These are phyloP conservation scores for Sinapis alba DNA, from an alignment of 441 rosid genomes.

Conservation along the genomic window DNA sequence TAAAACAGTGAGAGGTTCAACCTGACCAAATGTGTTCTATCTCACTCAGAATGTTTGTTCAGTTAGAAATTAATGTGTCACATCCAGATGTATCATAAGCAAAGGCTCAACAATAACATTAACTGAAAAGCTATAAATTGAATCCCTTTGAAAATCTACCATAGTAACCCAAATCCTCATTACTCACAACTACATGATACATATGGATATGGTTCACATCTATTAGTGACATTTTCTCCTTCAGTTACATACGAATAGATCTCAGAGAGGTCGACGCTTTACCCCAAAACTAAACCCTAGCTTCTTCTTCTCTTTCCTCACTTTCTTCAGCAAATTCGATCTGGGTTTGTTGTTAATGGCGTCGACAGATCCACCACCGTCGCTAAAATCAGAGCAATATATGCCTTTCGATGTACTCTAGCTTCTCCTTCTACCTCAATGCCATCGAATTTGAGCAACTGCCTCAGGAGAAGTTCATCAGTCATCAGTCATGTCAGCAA, in stretches of 20 bases:
- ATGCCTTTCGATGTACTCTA: background rate
- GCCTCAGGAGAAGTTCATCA: background rate
- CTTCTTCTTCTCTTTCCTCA: background rate
- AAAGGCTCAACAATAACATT: background rate
- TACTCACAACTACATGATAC: background rate
- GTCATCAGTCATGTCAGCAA: background rate
- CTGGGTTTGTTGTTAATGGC: conserved; percentile 5
- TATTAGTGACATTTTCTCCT: background rate
- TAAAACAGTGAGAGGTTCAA: background rate
- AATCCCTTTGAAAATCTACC: background rate
- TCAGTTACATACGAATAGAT: conserved; percentile 8
- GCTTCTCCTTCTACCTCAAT: background rate
- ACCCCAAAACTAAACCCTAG: conserved; percentile 19
- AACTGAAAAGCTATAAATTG: background rate
- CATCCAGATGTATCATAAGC: background rate
- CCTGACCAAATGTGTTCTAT: background rate
- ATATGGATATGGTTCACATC: background rate
- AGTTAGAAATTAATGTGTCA: background rate
- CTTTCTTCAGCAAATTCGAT: background rate
- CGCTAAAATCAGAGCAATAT: background rate
- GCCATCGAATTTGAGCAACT: background rate
- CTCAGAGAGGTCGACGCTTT: too few relatives aligned
- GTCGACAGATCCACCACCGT: conserved; percentile 3
- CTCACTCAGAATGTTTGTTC: background rate
- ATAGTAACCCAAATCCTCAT: background rate